Evolutionary conservation across 345 rosid species (phyloP).

Genomic region (Cardamine occulta): DNA sequence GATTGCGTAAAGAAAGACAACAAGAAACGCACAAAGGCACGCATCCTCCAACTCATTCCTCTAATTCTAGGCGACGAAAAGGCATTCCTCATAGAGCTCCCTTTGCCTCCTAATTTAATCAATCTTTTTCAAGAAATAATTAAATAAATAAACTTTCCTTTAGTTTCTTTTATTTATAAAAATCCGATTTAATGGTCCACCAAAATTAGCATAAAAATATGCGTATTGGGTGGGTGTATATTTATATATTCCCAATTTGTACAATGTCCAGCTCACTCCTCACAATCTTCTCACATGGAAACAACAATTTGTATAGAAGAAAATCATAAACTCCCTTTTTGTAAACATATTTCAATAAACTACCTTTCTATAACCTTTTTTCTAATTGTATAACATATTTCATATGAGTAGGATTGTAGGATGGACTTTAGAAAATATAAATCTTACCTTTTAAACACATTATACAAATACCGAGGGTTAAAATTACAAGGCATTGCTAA

Average conservation of each 20-base stretch:
- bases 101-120: conserved; percentile 57
- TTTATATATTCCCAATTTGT: conserved; percentile 35
- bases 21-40: conserved; percentile 61
- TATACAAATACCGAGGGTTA: not conserved
- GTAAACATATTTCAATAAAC: not conserved
- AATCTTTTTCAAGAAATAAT: conserved; percentile 14
- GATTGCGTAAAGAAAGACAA: conserved; percentile 66
- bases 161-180: not conserved
- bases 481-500: conserved; percentile 3
- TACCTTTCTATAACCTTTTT: not conserved
- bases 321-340: not conserved
- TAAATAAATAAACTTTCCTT: not conserved
- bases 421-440: not conserved
- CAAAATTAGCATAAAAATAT: conserved; percentile 27
- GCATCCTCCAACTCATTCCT: conserved; percentile 56
- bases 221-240: conserved; percentile 28
- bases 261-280: conserved; percentile 46
- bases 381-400: not conserved
- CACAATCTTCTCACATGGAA: conserved; percentile 40
- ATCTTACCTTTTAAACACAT: not conserved
- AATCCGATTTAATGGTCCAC: conserved; percentile 28
- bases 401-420: conserved; percentile 8
- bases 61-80: conserved; percentile 79
- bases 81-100: conserved; percentile 91
- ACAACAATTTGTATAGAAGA: conserved; percentile 32